These are phyloP conservation scores for Eucalyptus urophylla DNA, from an alignment of 345 rosid genomes.

Conservation along the genomic window DNA sequence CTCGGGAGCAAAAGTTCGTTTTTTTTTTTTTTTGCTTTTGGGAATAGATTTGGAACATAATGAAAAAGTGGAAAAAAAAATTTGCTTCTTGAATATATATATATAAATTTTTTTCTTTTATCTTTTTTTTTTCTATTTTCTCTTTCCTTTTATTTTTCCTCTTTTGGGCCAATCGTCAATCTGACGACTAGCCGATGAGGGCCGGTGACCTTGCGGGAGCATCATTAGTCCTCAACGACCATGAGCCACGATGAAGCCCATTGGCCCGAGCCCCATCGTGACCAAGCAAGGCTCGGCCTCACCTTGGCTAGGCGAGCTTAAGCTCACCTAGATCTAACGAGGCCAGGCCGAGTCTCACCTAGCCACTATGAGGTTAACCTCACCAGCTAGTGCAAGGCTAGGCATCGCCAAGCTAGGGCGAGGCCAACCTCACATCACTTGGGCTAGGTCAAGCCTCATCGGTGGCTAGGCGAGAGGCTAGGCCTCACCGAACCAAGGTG, in stretches of 20 bases:
- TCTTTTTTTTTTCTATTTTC: too few relatives aligned
- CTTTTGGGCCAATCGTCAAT: fast-evolving
- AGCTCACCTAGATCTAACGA: fast-evolving
- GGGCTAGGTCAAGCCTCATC: fast-evolving
- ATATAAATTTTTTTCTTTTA: too few relatives aligned
- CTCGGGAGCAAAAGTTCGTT: fast-evolving
- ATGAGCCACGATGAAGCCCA: too few relatives aligned
- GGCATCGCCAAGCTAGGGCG: too few relatives aligned
- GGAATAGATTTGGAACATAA: too few relatives aligned
- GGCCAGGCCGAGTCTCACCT: fast-evolving
- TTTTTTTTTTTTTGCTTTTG: too few relatives aligned
- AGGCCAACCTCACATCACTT: fast-evolving
- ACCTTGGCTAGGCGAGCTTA: too few relatives aligned
- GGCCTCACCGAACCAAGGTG: fast-evolving
- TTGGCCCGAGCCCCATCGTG: too few relatives aligned
- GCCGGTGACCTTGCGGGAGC: fast-evolving
- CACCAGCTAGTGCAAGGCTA: fast-evolving
- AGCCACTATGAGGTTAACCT: fast-evolving
- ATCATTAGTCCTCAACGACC: fast-evolving
- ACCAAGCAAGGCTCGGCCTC: fast-evolving
- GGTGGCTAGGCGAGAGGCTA: fast-evolving
- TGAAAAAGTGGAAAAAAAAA: too few relatives aligned
- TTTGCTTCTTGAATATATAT: too few relatives aligned
- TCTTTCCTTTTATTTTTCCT: too few relatives aligned
- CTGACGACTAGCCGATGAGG: fast-evolving